These are phyloP conservation scores for Lomentospora prolificans DNA, from an alignment of 2,329 filamentous ascomycete genomes.

Conservation along the genomic window DNA sequence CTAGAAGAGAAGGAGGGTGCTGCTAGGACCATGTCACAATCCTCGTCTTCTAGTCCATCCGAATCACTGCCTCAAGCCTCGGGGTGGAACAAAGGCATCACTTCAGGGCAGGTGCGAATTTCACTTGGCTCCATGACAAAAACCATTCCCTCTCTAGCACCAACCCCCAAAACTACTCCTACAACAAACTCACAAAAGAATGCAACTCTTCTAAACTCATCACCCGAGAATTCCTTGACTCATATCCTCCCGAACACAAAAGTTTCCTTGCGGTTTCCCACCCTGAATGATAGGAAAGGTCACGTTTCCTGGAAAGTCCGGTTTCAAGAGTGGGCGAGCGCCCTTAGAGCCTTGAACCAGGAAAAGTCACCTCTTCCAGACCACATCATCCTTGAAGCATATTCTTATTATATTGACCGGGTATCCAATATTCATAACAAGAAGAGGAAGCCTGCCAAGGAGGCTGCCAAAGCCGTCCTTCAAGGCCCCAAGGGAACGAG, in stretches of 20 bases:
- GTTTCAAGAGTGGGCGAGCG: constrained; percentile 3
- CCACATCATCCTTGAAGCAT: constrained; percentile 5
- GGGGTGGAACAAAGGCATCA: constrained; percentile 7
- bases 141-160: neutral
- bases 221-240: neutral
- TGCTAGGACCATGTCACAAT: neutral
- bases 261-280: constrained; percentile 2
- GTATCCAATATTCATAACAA: constrained; percentile 3
- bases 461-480: constrained; percentile 1
- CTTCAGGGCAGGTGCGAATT: constrained; percentile 5
- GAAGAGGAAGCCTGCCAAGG: constrained; percentile 5
- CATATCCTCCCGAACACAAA: neutral
- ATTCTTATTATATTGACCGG: constrained; percentile 4
- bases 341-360: neutral
- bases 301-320: constrained; percentile 1
- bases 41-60: neutral
- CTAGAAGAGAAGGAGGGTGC: neutral
- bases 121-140: neutral
- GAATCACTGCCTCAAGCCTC: neutral
- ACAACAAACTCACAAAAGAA: neutral
- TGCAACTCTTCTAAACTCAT: neutral
- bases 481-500: neutral
- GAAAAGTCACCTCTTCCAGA: neutral
- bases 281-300: neutral
- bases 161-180: neutral